These are phyloP conservation scores for Magnaporthiopsis rhizophila DNA, from an alignment of 2,329 filamentous ascomycete species.

Conservation along the genomic window DNA sequence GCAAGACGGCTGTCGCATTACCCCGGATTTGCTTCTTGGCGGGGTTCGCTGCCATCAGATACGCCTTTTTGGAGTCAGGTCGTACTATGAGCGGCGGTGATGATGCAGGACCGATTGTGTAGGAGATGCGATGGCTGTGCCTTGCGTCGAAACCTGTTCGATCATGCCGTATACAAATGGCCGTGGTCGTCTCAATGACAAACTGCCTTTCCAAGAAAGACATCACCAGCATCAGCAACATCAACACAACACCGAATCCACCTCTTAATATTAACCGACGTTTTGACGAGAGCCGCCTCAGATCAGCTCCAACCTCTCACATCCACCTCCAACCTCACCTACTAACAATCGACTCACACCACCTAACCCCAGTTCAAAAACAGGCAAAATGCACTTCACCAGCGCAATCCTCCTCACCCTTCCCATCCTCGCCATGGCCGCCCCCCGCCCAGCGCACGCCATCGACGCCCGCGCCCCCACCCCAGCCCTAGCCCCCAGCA, in stretches of 20 bases:
- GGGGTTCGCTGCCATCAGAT: neutral
- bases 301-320: neutral
- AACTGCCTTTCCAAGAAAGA: neutral
- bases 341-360: neutral
- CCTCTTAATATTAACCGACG: neutral
- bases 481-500: too few relatives aligned
- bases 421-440: neutral
- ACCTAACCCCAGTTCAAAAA: neutral
- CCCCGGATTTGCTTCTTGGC: neutral
- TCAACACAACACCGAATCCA: neutral
- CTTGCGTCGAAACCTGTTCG: neutral
- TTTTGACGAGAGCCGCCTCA: neutral
- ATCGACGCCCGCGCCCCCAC: too few relatives aligned
- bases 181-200: too few relatives aligned
- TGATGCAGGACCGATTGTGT: neutral
- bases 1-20: neutral
- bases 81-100: neutral
- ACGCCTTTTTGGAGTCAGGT: neutral
- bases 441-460: too few relatives aligned
- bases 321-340: neutral
- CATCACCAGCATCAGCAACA: neutral
- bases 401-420: neutral
- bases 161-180: neutral
- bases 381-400: neutral
- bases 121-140: too few relatives aligned